Evolutionary conservation across 495 filamentous ascomycete genomes (phyloP).

Genomic region (Penicillium desertorum): DNA sequence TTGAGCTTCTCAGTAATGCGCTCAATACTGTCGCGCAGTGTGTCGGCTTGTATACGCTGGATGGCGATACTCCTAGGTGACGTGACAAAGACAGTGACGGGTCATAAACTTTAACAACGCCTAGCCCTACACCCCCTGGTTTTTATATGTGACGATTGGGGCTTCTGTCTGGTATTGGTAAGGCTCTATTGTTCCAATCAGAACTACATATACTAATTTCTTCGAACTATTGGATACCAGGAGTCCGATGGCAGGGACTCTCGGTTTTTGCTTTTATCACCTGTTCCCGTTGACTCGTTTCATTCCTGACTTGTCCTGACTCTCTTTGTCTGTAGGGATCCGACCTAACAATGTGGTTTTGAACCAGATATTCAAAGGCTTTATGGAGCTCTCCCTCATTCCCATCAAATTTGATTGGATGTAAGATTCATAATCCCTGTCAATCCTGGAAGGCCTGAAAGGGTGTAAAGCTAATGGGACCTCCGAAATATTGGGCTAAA

Average conservation of each 20-base stretch:
- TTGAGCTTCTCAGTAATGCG: background rate
- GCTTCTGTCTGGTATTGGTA: slow-evolving; percentile 54
- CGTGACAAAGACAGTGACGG: too few relatives aligned
- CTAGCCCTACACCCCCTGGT: too few relatives aligned
- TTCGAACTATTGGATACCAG: slow-evolving; percentile 46
- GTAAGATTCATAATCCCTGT: slow-evolving; percentile 13
- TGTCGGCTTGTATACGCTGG: background rate
- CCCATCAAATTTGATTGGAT: slow-evolving; percentile 68
- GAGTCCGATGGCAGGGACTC: slow-evolving; percentile 57
- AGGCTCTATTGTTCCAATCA: background rate
- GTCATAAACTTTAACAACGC: too few relatives aligned
- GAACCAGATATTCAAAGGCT: slow-evolving; percentile 61
- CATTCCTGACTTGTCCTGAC: background rate
- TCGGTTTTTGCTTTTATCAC: slow-evolving; percentile 62
- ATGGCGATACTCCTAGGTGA: background rate
- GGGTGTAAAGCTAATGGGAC: background rate
- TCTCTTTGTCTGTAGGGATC: slow-evolving; percentile 32
- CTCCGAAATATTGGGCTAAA: too few relatives aligned
- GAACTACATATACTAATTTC: background rate
- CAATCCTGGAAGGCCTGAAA: background rate
- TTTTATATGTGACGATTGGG: slow-evolving; percentile 45
- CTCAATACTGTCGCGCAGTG: background rate
- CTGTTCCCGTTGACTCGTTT: slow-evolving; percentile 29
- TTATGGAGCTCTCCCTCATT: slow-evolving; percentile 55
- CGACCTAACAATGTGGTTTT: slow-evolving; percentile 56